Evolutionary conservation across 495 filamentous ascomycete species (phyloP).

Genomic region (Platismatia glauca): DNA sequence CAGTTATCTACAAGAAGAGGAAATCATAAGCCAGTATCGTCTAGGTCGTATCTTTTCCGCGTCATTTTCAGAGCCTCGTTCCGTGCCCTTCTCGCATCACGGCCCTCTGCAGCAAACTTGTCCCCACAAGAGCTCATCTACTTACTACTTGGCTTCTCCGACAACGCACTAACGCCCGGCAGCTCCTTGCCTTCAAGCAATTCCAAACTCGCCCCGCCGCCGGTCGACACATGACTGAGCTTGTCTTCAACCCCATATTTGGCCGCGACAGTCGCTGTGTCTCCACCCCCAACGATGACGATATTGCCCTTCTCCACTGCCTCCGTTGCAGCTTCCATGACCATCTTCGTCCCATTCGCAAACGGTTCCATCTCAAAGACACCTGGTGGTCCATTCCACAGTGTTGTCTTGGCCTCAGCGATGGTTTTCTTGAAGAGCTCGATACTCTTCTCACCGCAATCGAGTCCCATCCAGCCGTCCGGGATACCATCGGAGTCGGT

Average conservation of each 20-base stretch:
- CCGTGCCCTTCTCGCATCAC: slow-evolving; percentile 10
- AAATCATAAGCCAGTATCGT: background rate
- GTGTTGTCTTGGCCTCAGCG: slow-evolving; percentile 82
- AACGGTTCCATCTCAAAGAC: slow-evolving; percentile 97
- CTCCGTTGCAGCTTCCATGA: slow-evolving; percentile 73
- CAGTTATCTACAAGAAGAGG: background rate
- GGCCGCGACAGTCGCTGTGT: slow-evolving; percentile 95
- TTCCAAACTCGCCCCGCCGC: slow-evolving; percentile 91
- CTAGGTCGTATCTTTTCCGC: background rate
- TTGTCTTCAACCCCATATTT: slow-evolving; percentile 95
- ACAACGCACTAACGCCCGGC: slow-evolving; percentile 88
- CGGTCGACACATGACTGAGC: slow-evolving; percentile 95
- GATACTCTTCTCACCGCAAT: slow-evolving; percentile 81
- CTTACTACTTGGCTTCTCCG: slow-evolving; percentile 59
- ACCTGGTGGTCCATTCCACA: slow-evolving; percentile 96
- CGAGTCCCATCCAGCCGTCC: slow-evolving; percentile 94
- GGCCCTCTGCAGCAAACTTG: background rate
- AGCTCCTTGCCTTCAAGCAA: slow-evolving; percentile 95
- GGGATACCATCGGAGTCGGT: slow-evolving; percentile 86
- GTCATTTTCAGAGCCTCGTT: slow-evolving; percentile 9
- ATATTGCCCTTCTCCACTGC: slow-evolving; percentile 75
- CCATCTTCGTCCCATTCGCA: slow-evolving; percentile 80
- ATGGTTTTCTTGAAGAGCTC: slow-evolving; percentile 81
- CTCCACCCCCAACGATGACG: slow-evolving; percentile 96
- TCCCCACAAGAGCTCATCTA: slow-evolving; percentile 28